These are phyloP conservation scores for Aureobasidium zeae DNA, from an alignment of 2,329 filamentous ascomycete genomes.

Conservation along the genomic window DNA sequence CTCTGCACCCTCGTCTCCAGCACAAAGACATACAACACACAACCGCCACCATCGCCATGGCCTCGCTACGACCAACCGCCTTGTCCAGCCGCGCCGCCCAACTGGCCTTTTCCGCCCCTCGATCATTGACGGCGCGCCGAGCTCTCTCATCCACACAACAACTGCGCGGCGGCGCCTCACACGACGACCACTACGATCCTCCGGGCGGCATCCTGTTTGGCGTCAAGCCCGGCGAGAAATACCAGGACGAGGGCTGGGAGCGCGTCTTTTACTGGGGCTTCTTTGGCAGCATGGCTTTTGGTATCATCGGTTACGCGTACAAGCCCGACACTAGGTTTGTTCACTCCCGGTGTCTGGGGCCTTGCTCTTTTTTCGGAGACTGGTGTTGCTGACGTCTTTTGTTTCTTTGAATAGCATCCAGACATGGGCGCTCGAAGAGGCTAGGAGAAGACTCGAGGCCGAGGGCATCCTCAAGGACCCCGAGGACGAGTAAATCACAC, in stretches of 20 bases:
- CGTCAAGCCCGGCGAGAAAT: slow-evolving; percentile 89
- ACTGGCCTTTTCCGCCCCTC: slow-evolving; percentile 7
- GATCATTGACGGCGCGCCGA: slow-evolving; percentile 17
- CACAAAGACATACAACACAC: slow-evolving; percentile 4
- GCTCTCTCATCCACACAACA: slow-evolving; percentile 26
- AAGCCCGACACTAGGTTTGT: slow-evolving; percentile 99
- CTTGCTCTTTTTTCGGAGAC: neutral
- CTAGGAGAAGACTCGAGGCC: slow-evolving; percentile 83
- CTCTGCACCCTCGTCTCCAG: too few relatives aligned
- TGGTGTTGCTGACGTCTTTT: neutral
- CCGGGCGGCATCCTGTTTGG: slow-evolving; percentile 89
- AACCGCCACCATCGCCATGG: neutral
- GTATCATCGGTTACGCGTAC: slow-evolving; percentile 76
- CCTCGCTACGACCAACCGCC: slow-evolving; percentile 8
- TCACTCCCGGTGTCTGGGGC: neutral
- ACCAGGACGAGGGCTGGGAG: slow-evolving; percentile 96
- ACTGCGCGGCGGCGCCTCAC: slow-evolving; percentile 43
- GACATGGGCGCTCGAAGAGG: slow-evolving; percentile 97
- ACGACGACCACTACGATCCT: slow-evolving; percentile 77
- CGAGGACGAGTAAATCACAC: slow-evolving; percentile 28
- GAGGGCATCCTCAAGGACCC: slow-evolving; percentile 89
- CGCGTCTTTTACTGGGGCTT: slow-evolving; percentile 75
- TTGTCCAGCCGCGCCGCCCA: slow-evolving; percentile 11
- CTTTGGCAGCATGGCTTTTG: slow-evolving; percentile 64
- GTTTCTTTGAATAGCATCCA: slow-evolving; percentile 87